Percentiles rank a stretch among this genome's conserved stretches.
These are phyloP conservation scores for Trichophyton equinum DNA, from an alignment of 2,329 filamentous ascomycete species.

Conservation along the genomic window DNA sequence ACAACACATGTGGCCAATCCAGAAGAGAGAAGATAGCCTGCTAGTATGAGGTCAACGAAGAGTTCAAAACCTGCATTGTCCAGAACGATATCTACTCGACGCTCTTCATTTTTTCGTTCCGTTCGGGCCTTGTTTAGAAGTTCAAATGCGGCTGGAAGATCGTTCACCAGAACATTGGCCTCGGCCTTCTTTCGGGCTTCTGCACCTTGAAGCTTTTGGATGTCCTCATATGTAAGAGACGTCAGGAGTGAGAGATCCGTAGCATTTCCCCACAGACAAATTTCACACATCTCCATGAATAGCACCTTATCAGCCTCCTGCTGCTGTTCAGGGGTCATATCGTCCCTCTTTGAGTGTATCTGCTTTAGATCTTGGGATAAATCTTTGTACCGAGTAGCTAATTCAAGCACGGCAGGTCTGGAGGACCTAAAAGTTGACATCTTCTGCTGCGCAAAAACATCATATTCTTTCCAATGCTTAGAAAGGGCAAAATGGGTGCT, in stretches of 20 bases:
- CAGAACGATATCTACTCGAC: constrained; percentile 83
- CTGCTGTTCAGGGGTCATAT: constrained; percentile 32
- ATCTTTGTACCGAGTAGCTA: constrained; percentile 65
- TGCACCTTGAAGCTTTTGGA: constrained; percentile 88
- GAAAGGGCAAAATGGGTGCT: constrained; percentile 65
- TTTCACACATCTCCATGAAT: constrained; percentile 89
- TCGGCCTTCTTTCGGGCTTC: constrained; percentile 75
- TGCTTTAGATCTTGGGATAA: constrained; percentile 55
- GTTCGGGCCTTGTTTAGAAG: constrained; percentile 53
- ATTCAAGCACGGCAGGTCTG: constrained; percentile 69
- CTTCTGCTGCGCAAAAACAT: constrained; percentile 82
- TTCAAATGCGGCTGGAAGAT: constrained; percentile 61
- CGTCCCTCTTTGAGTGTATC: constrained; percentile 25
- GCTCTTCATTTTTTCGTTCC: constrained; percentile 47
- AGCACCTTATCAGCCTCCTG: constrained; percentile 61
- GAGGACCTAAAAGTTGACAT: constrained; percentile 86
- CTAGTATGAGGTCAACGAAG: constrained; percentile 85
- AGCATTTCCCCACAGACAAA: constrained; percentile 94
- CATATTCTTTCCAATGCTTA: constrained; percentile 75
- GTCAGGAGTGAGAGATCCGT: constrained; percentile 88
- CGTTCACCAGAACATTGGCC: constrained; percentile 83
- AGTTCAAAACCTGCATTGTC: constrained; percentile 97
- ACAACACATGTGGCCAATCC: constrained; percentile 78
- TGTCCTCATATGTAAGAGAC: constrained; percentile 83
- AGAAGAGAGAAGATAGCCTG: constrained; percentile 73